phyloP scores from a whole-genome alignment of 129 eudicot species.

The Flaveria ramosissima region DNA sequence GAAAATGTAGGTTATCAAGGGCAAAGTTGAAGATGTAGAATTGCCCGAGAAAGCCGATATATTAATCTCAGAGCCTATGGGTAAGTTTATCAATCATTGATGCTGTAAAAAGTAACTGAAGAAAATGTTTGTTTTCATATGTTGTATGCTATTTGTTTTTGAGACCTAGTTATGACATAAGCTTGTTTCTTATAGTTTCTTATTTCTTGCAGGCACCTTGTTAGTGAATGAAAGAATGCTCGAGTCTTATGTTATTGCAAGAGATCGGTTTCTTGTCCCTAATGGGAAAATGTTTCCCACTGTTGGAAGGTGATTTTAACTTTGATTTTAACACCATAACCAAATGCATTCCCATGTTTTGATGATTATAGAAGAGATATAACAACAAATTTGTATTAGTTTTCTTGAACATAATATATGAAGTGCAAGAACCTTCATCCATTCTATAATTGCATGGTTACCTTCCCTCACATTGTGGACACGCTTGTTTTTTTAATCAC shows the following conservation, averaged over 20 bases:
- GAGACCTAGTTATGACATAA: not conserved
- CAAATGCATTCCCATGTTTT: not conserved
- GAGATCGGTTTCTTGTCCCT: constrained; percentile 92
- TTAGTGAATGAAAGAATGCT: constrained; percentile 93
- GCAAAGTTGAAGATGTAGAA: constrained; percentile 95
- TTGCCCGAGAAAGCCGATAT: constrained; percentile 97
- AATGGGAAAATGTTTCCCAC: constrained; percentile 97
- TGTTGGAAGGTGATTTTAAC: constrained; percentile 75
- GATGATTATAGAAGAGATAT: not conserved
- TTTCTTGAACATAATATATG: not conserved
- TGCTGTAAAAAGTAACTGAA: too few relatives aligned
- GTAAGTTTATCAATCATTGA: constrained; percentile 47
- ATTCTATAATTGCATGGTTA: not conserved
- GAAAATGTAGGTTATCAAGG: constrained; percentile 71
- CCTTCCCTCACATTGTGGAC: not conserved
- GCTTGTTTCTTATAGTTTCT: not conserved
- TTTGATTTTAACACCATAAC: not conserved
- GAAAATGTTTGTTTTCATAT: not conserved
- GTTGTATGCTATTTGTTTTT: not conserved
- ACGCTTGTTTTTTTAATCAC: not conserved
- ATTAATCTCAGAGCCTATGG: constrained; percentile 98
- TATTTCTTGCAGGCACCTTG: constrained; percentile 65
- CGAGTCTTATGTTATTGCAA: constrained; percentile 96
- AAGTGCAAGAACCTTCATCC: not conserved
- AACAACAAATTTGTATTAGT: not conserved